phyloP scores from a whole-genome alignment of 768 basidiomycete species.

The Suillus occidentalis region DNA sequence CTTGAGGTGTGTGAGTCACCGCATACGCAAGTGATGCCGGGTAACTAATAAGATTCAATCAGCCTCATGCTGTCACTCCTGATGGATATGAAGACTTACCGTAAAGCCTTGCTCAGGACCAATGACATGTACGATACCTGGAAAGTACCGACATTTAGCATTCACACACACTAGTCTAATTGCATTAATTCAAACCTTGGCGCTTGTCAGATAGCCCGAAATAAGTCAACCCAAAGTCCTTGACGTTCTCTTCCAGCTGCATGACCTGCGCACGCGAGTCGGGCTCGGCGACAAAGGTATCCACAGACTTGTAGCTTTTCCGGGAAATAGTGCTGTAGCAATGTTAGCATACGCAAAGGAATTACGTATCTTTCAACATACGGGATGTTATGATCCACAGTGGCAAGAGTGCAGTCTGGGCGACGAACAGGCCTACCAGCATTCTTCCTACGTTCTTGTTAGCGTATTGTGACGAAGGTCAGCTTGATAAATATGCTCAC shows the following conservation, averaged over 20 bases:
- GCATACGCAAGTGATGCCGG: slow-evolving; percentile 82
- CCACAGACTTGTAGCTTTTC: slow-evolving; percentile 70
- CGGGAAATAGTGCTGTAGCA: slow-evolving; percentile 62
- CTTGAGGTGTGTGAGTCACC: slow-evolving; percentile 94
- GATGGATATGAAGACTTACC: slow-evolving; percentile 34
- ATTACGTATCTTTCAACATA: slow-evolving; percentile 38
- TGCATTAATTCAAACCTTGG: slow-evolving; percentile 55
- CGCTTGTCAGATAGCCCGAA: slow-evolving; percentile 89
- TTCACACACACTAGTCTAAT: neutral
- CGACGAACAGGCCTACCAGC: slow-evolving; percentile 77
- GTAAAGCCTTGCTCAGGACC: slow-evolving; percentile 95
- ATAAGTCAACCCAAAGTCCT: slow-evolving; percentile 89
- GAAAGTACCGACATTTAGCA: neutral
- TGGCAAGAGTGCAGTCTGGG: slow-evolving; percentile 87
- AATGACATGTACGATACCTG: slow-evolving; percentile 86
- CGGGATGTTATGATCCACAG: slow-evolving; percentile 88
- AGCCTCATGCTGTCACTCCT: neutral
- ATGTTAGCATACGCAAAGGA: slow-evolving; percentile 1
- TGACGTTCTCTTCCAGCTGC: slow-evolving; percentile 86
- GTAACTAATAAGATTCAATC: slow-evolving; percentile 44
- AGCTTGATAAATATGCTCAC: slow-evolving; percentile 38
- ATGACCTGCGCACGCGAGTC: slow-evolving; percentile 83
- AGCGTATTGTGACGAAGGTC: slow-evolving; percentile 13
- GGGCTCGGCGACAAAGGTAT: slow-evolving; percentile 77
- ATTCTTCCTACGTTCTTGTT: slow-evolving; percentile 48